phyloP scores from a whole-genome alignment of 345 rosid genomes.

The Heritiera littoralis region DNA sequence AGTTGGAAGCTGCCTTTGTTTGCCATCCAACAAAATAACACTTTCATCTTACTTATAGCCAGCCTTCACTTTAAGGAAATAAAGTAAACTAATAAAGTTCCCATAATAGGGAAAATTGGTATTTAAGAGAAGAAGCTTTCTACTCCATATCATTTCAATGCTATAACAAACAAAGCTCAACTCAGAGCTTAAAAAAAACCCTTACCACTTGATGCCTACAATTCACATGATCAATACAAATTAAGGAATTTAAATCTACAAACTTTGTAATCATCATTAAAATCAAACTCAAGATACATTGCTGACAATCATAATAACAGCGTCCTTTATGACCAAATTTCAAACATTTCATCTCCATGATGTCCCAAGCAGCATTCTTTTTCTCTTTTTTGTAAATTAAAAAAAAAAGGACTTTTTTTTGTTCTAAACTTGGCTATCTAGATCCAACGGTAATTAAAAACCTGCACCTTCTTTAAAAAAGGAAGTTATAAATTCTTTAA shows the following conservation, averaged over 20 bases:
- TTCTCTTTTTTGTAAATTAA: background rate
- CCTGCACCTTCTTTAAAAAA: background rate
- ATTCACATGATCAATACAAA: background rate
- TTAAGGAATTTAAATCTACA: background rate
- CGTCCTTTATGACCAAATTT: conserved; percentile 6
- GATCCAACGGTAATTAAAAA: background rate
- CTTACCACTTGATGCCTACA: background rate
- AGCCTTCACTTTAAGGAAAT: background rate
- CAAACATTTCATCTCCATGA: background rate
- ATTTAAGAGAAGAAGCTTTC: background rate
- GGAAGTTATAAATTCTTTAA: background rate
- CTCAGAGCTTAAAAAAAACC: background rate
- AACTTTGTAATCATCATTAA: background rate
- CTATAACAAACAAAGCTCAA: background rate
- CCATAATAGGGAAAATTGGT: background rate
- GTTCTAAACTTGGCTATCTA: conserved; percentile 7
- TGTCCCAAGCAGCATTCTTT: background rate
- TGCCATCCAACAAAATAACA: background rate
- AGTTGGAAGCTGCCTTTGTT: too few species aligned
- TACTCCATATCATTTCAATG: background rate
- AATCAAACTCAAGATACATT: background rate
- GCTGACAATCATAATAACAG: background rate
- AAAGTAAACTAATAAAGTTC: background rate
- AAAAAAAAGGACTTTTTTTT: background rate
- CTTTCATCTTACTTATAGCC: too few species aligned